Evolutionary conservation across 768 basidiomycete species (phyloP), one percentile per base, ranked within the genome.

Genomic region (Naganishia antarctica): DNA sequence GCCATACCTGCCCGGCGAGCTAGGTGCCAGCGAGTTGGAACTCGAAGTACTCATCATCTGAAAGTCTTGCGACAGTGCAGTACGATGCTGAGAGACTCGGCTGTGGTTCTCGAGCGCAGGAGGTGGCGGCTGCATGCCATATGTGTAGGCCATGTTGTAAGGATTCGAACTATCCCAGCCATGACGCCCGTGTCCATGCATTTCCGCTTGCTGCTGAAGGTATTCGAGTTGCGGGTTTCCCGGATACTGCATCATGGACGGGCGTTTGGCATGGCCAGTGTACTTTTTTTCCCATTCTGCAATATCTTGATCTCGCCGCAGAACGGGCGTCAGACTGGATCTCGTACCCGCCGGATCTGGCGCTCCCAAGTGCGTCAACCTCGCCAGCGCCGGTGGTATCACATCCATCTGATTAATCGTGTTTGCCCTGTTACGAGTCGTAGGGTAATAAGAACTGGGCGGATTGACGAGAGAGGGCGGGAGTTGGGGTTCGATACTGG

Each of bases 241-340:
- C 16, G 85, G n/a, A 84, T 84, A 13, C 37, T 57, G 53, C 81
- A 78, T 67, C 68, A 73, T 58, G 57, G 71, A 70, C 46, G 69
- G 45, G 59, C 72, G 60, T 41, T 73, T 69, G 46, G 66, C 60
- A 67, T 79, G 73, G 0, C 84, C 82, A 70, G 87, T 87, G 28
- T 41, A 41, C 66, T 92, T 81, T 69, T 91, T 79, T 78, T 98
- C 96, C 94, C 94, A 98, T 79, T 97, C 94, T 45, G 87, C 84
- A 81, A 91, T 88, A 46, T 90, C 88, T 68, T 99, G 94, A 69
- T 98, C 94, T 59, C 94, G 83, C 70, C 94, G 93, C 68, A 98
- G 79, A 31, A 96, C 92, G 2, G 94, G 94, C 15, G 91, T 96
- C 76, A 96, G 76, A 82, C 43, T 86, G 84, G 71, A 79, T 49